Evolutionary conservation across 805 yeast genomes (phyloP), one percentile per base, ranked within the genome.

Genomic region (Isabelozyma heimii): DNA sequence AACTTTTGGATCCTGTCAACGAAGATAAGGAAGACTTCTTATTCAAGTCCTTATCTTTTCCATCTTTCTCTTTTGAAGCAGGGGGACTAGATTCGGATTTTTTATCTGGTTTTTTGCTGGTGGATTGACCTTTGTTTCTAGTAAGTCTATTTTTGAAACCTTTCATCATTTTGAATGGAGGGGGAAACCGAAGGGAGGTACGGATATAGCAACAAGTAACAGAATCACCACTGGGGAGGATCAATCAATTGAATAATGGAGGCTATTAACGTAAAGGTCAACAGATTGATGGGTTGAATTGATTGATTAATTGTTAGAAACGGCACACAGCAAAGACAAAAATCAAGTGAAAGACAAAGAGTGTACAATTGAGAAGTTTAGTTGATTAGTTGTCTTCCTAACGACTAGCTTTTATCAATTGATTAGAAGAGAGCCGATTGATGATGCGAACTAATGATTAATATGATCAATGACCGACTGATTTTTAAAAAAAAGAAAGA

Each of bases 111-210:
- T 70, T 66, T 50, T 72, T 72, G 44, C 55, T 59, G 24, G 73
- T 52, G 37, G 73, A 52, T 54, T 61, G 73, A 52, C 64, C 58
- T 57, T 68, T 68, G 58, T 70, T 71, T 51, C 79, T 61, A 15
- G 77, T 68, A 57, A 73, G 76, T 53, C 77, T 65, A 49, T 73
- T 73, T 54, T 73, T 73, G 56, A 73, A 73, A 14, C 79, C 79
- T 65, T 73, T 73, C 77, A 73, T 73, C 79, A 73, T 73, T 44
- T 61, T 68, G 47, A 12, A 12, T 26, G 20, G 24, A 20, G 24
- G 24, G 24, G 24, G 24, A 20, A 20, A 20, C 24, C 15, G 20
- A 16, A 37, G n/a, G 40, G 14, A 8, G 5, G 20, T n/a, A 37
- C 12, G 14, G n/a, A 37, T 37, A 37, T 9, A 37, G 16, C 14